Base-by-base conservation (phyloP, 306 rosid genomes). In the Glycine latifolia region DNA sequence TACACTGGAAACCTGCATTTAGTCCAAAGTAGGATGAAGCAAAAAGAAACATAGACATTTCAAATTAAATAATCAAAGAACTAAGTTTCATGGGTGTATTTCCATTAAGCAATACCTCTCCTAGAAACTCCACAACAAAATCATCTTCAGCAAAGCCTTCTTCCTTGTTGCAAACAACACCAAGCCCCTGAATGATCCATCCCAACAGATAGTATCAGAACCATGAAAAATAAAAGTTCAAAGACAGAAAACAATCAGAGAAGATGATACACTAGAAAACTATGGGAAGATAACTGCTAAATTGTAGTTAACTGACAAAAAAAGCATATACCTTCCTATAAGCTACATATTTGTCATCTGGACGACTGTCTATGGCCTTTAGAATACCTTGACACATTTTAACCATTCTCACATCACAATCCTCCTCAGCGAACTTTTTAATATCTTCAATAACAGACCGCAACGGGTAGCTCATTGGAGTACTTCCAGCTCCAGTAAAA, bases 91-190 rank as follows among this genome's bases (percentile, higher is more conserved):
- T 31, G 52, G 76, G 69, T 35, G 43, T 66, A 43, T 73, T 50
- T 68, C 48, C 70, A 58, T 10, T 33, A 74, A 81, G 86, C 35
- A 85, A 60, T 91, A 96, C 99, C 98, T 96, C 99, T 81, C 99
- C 99, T 86, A 96, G 71, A 89, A 96, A 96, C 86, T 96, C 99
- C 80, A 96, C 99, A 7, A 96, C 91, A 85, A 96, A 96, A 86
- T 94, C 99, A 73, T 92, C 97, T 81, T 87, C 89, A 4, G 68
- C 83, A 89, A 96, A 93, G 81, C 99, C 99, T 31, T 69, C 94
- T 83, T 89, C 94, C 87, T 89, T 89, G 88, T 93, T 79, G 87
- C 99, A 96, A 83, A 96, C 99, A 68, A 96, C 99, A 37, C 99
- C 98, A 67, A 96, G 98, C 77, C 99, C 99, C 99, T 96, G 78